Percentiles rank a stretch among this genome's conserved stretches.
These are phyloP conservation scores for Trypanosoma boissoni DNA, from an alignment of 208 protist species.

Conservation along the genomic window DNA sequence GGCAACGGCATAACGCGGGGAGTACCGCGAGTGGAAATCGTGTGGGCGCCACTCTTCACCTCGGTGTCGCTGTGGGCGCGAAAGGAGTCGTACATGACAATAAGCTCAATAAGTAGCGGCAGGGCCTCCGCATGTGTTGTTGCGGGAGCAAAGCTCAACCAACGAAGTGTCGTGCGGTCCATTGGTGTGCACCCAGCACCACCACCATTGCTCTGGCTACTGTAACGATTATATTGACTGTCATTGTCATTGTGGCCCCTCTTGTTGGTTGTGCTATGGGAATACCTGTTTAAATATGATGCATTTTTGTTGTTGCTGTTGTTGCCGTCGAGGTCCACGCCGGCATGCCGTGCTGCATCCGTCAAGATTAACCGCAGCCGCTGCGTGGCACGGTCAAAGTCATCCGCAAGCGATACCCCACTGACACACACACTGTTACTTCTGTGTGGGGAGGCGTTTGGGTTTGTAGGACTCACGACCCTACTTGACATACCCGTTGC, in stretches of 20 bases:
- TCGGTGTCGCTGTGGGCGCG: conserved; percentile 70
- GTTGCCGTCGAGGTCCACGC: conserved; percentile 20
- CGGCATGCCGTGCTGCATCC: conserved; percentile 31
- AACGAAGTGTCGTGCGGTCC: conserved; percentile 23
- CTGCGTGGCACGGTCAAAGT: conserved; percentile 43
- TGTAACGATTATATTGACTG: not conserved
- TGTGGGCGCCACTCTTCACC: conserved; percentile 29
- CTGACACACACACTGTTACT: no score
- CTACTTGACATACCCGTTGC: no score
- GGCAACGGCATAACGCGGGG: conserved; percentile 29
- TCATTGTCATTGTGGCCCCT: no score
- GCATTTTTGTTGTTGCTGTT: no score
- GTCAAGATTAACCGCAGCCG: conserved; percentile 29
- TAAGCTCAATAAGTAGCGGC: conserved; percentile 46
- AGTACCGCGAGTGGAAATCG: conserved; percentile 45
- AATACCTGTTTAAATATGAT: no score
- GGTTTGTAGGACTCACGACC: no score
- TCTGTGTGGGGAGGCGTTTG: no score
- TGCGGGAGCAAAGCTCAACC: conserved; percentile 41
- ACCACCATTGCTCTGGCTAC: not conserved
- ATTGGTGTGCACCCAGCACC: not conserved
- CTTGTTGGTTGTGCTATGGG: no score
- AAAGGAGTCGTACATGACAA: conserved; percentile 73
- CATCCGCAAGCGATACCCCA: conserved; percentile 36
- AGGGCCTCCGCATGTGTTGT: conserved; percentile 45